Evolutionary conservation across 1,139 yeast species (phyloP).

Genomic region (Debaryomyces udenii): DNA sequence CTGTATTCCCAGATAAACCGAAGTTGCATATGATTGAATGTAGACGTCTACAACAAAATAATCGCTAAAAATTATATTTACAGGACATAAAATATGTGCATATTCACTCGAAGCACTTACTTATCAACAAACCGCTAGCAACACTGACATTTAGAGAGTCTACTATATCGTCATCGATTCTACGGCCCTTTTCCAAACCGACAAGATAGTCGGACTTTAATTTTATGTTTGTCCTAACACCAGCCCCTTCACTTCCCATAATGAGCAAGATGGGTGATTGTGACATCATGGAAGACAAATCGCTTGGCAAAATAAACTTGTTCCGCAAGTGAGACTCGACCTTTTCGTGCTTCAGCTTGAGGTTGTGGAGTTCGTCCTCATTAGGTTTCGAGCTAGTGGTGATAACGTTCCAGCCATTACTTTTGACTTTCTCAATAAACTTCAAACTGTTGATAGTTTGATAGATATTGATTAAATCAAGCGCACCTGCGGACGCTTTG

Average conservation of each 20-base stretch:
- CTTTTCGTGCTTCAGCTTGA: constrained; percentile 26
- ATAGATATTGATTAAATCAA: constrained; percentile 70
- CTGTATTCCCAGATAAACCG: too few relatives aligned
- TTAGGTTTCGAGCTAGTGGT: constrained; percentile 55
- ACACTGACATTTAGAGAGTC: constrained; percentile 91
- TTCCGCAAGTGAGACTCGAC: constrained; percentile 24
- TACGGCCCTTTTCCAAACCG: constrained; percentile 45
- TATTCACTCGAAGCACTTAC: constrained; percentile 27
- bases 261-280: constrained; percentile 68
- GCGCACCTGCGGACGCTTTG: constrained; percentile 87
- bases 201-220: constrained; percentile 68
- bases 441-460: constrained; percentile 58
- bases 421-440: constrained; percentile 59
- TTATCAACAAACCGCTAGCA: constrained; percentile 72
- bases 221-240: constrained; percentile 69
- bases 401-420: constrained; percentile 72
- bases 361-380: constrained; percentile 21
- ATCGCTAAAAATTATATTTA: too few relatives aligned
- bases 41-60: too few relatives aligned
- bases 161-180: constrained; percentile 45
- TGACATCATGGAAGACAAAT: constrained; percentile 45
- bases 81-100: too few relatives aligned
- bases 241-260: constrained; percentile 84
- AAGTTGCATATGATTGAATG: too few relatives aligned
- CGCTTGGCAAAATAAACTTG: constrained; percentile 43